Conservation (phyloP, 106 monocot genomes). For the Dendrobium chrysotoxum region DNA sequence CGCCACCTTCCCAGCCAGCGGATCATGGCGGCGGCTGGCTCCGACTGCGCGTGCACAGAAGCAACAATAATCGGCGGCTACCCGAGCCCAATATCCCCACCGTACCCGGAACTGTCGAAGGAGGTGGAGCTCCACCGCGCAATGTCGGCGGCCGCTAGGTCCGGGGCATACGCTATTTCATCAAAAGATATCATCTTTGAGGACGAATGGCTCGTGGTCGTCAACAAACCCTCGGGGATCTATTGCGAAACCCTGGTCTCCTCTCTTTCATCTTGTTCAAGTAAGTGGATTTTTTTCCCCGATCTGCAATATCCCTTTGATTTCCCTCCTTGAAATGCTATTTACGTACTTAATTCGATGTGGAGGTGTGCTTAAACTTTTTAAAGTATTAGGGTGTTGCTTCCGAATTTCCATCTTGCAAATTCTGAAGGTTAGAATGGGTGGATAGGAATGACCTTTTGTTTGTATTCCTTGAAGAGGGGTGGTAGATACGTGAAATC, state of each 20-base stretch:
- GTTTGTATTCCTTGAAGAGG: too few species aligned
- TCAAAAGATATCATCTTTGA: constrained; percentile 44
- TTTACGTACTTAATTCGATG: neutral
- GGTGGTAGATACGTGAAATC: too few species aligned
- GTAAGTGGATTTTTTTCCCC: constrained; percentile 1
- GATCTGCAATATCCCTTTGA: neutral
- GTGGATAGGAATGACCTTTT: too few species aligned
- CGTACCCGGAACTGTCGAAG: constrained; percentile 67
- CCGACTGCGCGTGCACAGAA: neutral
- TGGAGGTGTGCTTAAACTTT: neutral
- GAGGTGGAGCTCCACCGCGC: constrained; percentile 76
- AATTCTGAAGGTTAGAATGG: neutral
- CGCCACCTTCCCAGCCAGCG: too few species aligned
- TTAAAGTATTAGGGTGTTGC: too few species aligned
- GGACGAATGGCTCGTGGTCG: constrained; percentile 73
- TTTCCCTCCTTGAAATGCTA: too few species aligned
- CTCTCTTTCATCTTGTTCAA: constrained; percentile 21
- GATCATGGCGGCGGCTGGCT: neutral
- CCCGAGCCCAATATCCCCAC: constrained; percentile 76
- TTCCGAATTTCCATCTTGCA: neutral
- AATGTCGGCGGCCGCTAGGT: constrained; percentile 60
- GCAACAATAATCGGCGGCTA: constrained; percentile 1
- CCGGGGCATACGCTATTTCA: constrained; percentile 32
- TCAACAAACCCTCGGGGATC: constrained; percentile 79
- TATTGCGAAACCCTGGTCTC: constrained; percentile 87